phyloP scores from a whole-genome alignment of 495 filamentous ascomycete genomes.

The Hypoxylon trugodes region DNA sequence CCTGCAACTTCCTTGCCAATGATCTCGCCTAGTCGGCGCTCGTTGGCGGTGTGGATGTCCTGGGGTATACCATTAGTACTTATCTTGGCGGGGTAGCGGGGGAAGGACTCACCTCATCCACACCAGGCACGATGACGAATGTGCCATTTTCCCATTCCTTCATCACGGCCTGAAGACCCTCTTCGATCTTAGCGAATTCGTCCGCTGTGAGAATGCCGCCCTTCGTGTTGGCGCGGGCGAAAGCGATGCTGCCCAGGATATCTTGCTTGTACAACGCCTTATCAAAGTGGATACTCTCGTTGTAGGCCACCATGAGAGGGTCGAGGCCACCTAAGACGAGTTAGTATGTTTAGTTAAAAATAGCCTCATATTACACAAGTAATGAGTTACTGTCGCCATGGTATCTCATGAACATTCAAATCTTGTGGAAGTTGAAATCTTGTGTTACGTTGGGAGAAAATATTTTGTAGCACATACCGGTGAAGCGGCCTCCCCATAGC shows the following conservation, averaged over 20 bases:
- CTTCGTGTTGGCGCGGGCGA: constrained; percentile 83
- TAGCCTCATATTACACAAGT: neutral
- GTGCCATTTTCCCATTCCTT: constrained; percentile 74
- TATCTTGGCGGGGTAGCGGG: neutral
- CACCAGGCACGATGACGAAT: constrained; percentile 67
- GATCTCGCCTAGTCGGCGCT: constrained; percentile 87
- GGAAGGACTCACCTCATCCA: constrained; percentile 59
- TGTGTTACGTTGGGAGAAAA: no score
- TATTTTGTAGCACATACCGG: no score
- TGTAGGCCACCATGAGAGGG: constrained; percentile 89
- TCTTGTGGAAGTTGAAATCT: no score
- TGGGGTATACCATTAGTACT: neutral
- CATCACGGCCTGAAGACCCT: constrained; percentile 73
- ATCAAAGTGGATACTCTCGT: constrained; percentile 87
- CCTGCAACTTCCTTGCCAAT: constrained; percentile 87
- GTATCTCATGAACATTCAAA: neutral
- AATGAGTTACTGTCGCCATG: neutral
- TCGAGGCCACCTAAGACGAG: constrained; percentile 72
- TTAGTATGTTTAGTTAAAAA: neutral
- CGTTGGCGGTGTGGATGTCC: constrained; percentile 91
- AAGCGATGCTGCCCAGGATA: constrained; percentile 82
- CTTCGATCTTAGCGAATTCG: constrained; percentile 81
- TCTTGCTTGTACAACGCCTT: constrained; percentile 83
- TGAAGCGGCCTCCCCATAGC: constrained; percentile 88
- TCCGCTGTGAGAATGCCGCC: constrained; percentile 74